Percentiles rank a stretch among this genome's conserved stretches.
Conservation (phyloP, 768 basidiomycete species). For the Suillus occidentalis region DNA sequence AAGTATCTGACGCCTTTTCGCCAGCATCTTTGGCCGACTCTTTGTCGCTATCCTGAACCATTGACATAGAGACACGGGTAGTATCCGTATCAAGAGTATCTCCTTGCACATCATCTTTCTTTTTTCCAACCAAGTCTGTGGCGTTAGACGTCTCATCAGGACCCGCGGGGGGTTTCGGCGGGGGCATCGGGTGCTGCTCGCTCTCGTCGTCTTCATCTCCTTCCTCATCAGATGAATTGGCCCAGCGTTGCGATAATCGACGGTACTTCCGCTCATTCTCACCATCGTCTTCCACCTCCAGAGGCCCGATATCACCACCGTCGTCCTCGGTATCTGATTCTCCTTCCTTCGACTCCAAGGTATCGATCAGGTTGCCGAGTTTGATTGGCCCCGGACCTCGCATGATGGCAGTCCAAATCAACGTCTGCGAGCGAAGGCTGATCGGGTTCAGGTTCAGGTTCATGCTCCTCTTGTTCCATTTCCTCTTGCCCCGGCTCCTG, state of each 20-base stretch:
- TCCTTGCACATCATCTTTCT: background rate
- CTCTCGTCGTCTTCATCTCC: constrained; percentile 25
- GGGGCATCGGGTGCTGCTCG: background rate
- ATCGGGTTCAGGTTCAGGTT: background rate
- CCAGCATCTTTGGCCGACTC: background rate
- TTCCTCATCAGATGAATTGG: constrained; percentile 32
- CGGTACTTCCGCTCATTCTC: constrained; percentile 33
- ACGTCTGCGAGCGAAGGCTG: constrained; percentile 13
- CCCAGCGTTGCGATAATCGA: constrained; percentile 34
- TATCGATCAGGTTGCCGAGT: constrained; percentile 29
- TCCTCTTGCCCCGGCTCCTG: constrained; percentile 21
- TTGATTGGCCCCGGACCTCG: constrained; percentile 37
- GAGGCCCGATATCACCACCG: constrained; percentile 41
- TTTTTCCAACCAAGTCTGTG: background rate
- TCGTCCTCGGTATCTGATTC: constrained; percentile 37
- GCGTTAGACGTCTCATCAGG: background rate
- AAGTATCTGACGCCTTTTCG: background rate
- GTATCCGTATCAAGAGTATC: background rate
- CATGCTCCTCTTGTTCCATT: constrained; percentile 17
- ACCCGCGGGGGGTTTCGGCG: background rate
- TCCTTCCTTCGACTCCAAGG: constrained; percentile 27
- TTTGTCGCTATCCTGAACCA: background rate
- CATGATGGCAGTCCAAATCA: constrained; percentile 42
- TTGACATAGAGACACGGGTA: background rate
- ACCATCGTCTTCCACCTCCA: constrained; percentile 38